phyloP scores from a whole-genome alignment of 2,329 filamentous ascomycete genomes.

The Helotiales sp. region DNA sequence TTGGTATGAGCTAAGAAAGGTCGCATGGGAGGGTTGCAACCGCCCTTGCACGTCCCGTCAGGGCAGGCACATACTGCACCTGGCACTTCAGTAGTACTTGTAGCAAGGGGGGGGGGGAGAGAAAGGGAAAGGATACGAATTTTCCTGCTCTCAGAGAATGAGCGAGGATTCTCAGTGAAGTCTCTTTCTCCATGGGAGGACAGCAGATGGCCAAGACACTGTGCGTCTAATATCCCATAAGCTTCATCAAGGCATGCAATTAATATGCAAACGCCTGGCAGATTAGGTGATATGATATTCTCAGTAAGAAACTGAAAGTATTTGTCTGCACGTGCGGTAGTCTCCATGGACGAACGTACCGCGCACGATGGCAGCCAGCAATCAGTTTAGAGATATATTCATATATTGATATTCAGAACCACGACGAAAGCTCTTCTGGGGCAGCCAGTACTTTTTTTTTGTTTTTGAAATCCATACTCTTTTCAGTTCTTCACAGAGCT shows the following conservation, averaged over 20 bases:
- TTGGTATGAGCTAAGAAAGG: background rate
- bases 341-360: background rate
- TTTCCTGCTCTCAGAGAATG: no score
- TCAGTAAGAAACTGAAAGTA: background rate
- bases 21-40: background rate
- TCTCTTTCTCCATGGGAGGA: no score
- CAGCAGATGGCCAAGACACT: background rate
- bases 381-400: no score
- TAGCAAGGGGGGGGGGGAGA: no score
- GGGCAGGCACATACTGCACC: background rate
- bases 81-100: background rate
- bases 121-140: no score
- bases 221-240: background rate
- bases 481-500: no score
- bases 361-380: no score
- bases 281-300: background rate
- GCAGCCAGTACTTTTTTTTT: no score
- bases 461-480: no score
- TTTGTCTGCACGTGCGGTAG: background rate
- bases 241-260: background rate
- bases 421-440: background rate
- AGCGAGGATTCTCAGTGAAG: no score
- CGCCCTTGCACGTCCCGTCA: background rate
- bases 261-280: background rate
- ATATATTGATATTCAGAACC: background rate